phyloP scores from a whole-genome alignment of 108 stramenopile genomes.

The Pseudonitzschia pungens region DNA sequence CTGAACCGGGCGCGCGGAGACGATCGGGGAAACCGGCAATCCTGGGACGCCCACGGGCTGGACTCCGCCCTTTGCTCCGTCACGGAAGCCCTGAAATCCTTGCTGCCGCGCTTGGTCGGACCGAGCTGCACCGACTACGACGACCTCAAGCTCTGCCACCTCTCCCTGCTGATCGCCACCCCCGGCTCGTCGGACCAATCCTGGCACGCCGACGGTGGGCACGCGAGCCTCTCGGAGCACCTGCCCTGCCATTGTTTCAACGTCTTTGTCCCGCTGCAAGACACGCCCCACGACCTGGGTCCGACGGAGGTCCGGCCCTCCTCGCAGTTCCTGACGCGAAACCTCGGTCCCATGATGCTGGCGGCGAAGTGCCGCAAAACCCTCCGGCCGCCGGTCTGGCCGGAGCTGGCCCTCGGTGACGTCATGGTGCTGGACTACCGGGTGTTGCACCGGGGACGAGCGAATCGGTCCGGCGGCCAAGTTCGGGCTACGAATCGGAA shows the following conservation, averaged over 20 bases:
- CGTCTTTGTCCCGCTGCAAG: constrained; percentile 56
- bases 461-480: constrained; percentile 30
- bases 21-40: neutral
- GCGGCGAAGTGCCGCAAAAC: constrained; percentile 34
- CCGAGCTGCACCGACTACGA: neutral
- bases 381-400: constrained; percentile 34
- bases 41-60: neutral
- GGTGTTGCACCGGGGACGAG: constrained; percentile 53
- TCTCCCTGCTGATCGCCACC: constrained; percentile 43
- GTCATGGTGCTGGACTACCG: constrained; percentile 61
- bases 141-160: constrained; percentile 12
- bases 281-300: constrained; percentile 39
- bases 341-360: constrained; percentile 43
- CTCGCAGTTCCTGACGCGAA: constrained; percentile 45
- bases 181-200: constrained; percentile 57
- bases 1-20: neutral
- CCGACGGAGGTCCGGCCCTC: constrained; percentile 61
- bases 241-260: constrained; percentile 53
- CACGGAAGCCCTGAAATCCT: neutral
- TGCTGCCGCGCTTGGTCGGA: constrained; percentile 4
- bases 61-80: neutral
- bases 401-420: constrained; percentile 33
- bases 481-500: constrained; percentile 35
- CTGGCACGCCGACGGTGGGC: constrained; percentile 79
- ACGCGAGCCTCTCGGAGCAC: constrained; percentile 43